Percentiles rank a stretch among this genome's conserved stretches.
These are phyloP conservation scores for Daldinia concentrica DNA, from an alignment of 495 filamentous ascomycete species.

Conservation along the genomic window DNA sequence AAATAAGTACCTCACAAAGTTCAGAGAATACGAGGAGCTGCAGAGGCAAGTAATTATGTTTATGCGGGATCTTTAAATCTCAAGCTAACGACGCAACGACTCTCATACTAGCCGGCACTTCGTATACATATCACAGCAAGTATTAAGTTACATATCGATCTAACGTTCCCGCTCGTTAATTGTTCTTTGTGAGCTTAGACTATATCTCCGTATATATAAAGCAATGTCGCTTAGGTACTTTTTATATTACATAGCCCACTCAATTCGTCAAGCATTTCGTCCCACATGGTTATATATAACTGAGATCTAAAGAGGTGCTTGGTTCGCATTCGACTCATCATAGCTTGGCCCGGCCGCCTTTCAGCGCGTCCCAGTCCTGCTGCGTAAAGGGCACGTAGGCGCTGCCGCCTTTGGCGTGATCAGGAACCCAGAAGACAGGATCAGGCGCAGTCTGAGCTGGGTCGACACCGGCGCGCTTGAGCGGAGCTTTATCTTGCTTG, in stretches of 20 bases:
- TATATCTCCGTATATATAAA: neutral
- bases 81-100: neutral
- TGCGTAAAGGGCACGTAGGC: constrained; percentile 66
- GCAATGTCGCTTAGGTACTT: neutral
- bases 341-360: constrained; percentile 59
- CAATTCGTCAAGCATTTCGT: neutral
- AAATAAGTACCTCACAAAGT: neutral
- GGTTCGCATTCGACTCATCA: neutral
- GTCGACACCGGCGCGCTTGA: constrained; percentile 77
- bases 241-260: neutral
- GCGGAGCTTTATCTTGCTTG: constrained; percentile 82
- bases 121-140: neutral
- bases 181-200: neutral
- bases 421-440: constrained; percentile 65
- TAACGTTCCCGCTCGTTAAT: neutral
- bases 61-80: neutral
- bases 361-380: constrained; percentile 66
- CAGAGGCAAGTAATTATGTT: neutral
- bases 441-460: constrained; percentile 64
- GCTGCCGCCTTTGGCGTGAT: constrained; percentile 54
- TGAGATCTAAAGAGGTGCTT: neutral
- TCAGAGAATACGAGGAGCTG: neutral
- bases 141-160: neutral
- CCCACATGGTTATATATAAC: neutral
- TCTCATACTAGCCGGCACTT: neutral